Evolutionary conservation across 129 eudicot species (phyloP).

Genomic region (Flaveria ramosissima): DNA sequence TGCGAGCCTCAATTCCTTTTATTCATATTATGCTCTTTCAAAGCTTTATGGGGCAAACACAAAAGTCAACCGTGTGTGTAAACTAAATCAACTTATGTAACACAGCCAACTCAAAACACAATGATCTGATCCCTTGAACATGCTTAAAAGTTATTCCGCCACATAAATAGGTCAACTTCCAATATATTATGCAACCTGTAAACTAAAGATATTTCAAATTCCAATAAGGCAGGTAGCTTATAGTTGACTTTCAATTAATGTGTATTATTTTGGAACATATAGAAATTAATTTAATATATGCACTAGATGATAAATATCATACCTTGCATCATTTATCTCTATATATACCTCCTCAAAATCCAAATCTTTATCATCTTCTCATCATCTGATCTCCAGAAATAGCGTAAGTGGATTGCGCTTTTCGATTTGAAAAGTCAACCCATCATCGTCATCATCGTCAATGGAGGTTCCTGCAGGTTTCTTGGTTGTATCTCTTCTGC

Average conservation of each 20-base stretch:
- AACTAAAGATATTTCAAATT: slow-evolving; percentile 14
- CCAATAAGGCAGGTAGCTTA: slow-evolving; percentile 29
- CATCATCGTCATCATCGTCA: slow-evolving; percentile 22
- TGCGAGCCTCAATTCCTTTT: slow-evolving; percentile 24
- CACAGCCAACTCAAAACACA: slow-evolving; percentile 12
- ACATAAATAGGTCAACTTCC: slow-evolving; percentile 24
- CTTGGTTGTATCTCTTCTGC: slow-evolving; percentile 37
- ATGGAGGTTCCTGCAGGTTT: slow-evolving; percentile 47
- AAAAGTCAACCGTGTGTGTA: slow-evolving; percentile 24
- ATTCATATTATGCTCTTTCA: slow-evolving; percentile 25
- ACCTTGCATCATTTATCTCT: slow-evolving; percentile 31
- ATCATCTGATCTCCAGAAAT: slow-evolving; percentile 26
- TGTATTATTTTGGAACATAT: neutral
- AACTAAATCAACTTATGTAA: slow-evolving; percentile 27
- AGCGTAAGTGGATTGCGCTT: slow-evolving; percentile 20
- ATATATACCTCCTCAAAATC: slow-evolving; percentile 30
- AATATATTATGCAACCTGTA: slow-evolving; percentile 3
- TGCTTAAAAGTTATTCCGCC: slow-evolving; percentile 36
- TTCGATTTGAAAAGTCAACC: slow-evolving; percentile 22
- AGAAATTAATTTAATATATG: neutral
- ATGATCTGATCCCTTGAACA: slow-evolving; percentile 38
- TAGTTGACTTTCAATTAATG: slow-evolving; percentile 27
- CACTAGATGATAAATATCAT: slow-evolving; percentile 17
- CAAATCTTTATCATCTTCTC: slow-evolving; percentile 28
- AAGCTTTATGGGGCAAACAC: slow-evolving; percentile 24